phyloP scores from a whole-genome alignment of 106 monocot species.

The Amphibolis antarctica region DNA sequence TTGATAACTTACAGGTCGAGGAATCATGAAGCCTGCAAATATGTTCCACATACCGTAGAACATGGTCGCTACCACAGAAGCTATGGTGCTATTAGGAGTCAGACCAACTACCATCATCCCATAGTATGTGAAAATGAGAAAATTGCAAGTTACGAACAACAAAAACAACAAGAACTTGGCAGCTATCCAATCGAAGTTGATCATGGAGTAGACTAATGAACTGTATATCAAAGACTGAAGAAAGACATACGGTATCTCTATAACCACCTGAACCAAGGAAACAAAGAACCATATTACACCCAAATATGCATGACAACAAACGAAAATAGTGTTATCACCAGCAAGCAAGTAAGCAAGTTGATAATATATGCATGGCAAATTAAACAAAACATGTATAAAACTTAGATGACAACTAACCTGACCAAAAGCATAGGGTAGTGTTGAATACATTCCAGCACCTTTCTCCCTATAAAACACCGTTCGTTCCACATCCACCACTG shows the following conservation, averaged over 20 bases:
- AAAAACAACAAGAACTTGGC: conserved; percentile 55
- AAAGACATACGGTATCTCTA: conserved; percentile 60
- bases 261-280: conserved; percentile 51
- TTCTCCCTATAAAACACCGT: conserved; percentile 24
- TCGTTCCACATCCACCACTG: conserved; percentile 18
- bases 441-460: conserved; percentile 28
- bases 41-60: conserved; percentile 72
- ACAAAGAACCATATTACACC: too few relatives aligned
- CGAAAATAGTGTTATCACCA: background rate
- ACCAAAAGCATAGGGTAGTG: conserved; percentile 23
- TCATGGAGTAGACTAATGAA: conserved; percentile 38
- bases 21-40: conserved; percentile 65
- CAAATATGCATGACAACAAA: background rate
- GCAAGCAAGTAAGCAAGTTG: background rate
- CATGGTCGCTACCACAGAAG: conserved; percentile 50
- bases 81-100: conserved; percentile 68
- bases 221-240: conserved; percentile 36
- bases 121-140: conserved; percentile 61
- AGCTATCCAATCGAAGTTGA: conserved; percentile 43
- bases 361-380: too few relatives aligned
- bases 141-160: conserved; percentile 56
- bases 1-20: conserved; percentile 14
- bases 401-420: background rate
- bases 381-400: too few relatives aligned
- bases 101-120: conserved; percentile 82